Conservation (phyloP, 2,329 filamentous ascomycete genomes). For the Pyrenophora seminiperda region DNA sequence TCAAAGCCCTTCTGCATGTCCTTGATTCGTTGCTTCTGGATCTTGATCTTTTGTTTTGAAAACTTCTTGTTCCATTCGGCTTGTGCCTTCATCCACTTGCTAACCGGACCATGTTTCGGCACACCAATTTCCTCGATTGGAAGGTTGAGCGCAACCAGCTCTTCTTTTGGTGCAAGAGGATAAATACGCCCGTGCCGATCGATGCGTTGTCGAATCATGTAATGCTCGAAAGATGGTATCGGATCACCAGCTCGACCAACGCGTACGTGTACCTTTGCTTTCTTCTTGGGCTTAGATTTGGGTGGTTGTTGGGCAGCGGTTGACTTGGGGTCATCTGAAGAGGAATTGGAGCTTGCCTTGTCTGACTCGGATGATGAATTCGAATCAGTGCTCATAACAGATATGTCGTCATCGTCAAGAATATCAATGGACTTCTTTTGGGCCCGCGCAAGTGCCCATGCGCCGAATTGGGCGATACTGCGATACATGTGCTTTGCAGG, state of each 20-base stretch:
- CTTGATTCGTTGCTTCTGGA: slow-evolving; percentile 74
- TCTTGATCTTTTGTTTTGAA: slow-evolving; percentile 67
- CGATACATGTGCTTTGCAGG: slow-evolving; percentile 97
- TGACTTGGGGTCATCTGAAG: slow-evolving; percentile 31
- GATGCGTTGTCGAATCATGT: slow-evolving; percentile 92
- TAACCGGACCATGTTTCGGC: slow-evolving; percentile 77
- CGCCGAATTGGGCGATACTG: slow-evolving; percentile 88
- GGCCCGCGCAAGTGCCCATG: slow-evolving; percentile 84
- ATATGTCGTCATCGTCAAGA: slow-evolving; percentile 76
- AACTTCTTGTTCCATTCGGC: slow-evolving; percentile 75
- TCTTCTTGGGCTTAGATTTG: slow-evolving; percentile 21
- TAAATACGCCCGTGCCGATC: slow-evolving; percentile 77
- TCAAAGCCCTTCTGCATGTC: slow-evolving; percentile 76
- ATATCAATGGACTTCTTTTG: slow-evolving; percentile 83
- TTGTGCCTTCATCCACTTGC: slow-evolving; percentile 81
- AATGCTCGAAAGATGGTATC: slow-evolving; percentile 75
- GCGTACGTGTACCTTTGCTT: slow-evolving; percentile 17
- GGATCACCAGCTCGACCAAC: slow-evolving; percentile 88
- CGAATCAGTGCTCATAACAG: slow-evolving; percentile 69
- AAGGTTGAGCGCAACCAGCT: slow-evolving; percentile 71
- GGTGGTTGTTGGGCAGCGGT: slow-evolving; percentile 13
- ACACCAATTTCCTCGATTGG: slow-evolving; percentile 71
- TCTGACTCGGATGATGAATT: slow-evolving; percentile 22
- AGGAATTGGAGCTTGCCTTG: slow-evolving; percentile 23
- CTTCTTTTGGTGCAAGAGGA: slow-evolving; percentile 66